phyloP scores from a whole-genome alignment of 2,329 filamentous ascomycete species.

The Phialemoniopsis sp. region DNA sequence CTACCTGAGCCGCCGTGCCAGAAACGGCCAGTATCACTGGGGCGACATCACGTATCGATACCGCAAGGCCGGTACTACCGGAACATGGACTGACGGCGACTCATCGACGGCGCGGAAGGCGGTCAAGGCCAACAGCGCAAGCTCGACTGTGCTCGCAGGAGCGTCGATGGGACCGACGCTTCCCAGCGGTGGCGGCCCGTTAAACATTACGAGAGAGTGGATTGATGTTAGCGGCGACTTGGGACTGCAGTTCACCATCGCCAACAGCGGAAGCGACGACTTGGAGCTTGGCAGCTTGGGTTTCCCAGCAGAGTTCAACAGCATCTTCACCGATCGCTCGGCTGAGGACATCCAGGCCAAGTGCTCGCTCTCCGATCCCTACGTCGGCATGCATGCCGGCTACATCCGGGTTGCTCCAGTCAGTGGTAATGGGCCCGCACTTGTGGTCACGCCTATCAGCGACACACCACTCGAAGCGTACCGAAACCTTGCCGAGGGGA shows the following conservation, averaged over 20 bases:
- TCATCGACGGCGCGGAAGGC: conserved; percentile 1
- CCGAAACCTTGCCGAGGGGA: conserved; percentile 43
- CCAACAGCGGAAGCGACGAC: conserved; percentile 30
- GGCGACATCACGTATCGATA: conserved; percentile 55
- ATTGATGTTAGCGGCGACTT: conserved; percentile 41
- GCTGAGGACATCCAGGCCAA: conserved; percentile 41
- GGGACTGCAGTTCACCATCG: conserved; percentile 45
- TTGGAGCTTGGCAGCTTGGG: conserved; percentile 54
- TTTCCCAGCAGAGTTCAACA: conserved; percentile 58
- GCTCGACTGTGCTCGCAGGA: background rate
- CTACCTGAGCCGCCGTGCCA: conserved; percentile 37
- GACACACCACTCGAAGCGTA: conserved; percentile 48
- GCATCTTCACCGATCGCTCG: conserved; percentile 50
- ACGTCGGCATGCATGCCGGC: conserved; percentile 55
- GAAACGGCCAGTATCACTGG: conserved; percentile 52
- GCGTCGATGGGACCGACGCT: conserved; percentile 22
- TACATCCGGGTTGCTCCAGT: conserved; percentile 50
- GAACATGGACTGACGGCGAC: background rate
- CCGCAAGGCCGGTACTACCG: conserved; percentile 22
- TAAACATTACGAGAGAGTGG: conserved; percentile 50
- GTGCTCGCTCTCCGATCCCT: conserved; percentile 55
- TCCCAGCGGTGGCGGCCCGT: conserved; percentile 8
- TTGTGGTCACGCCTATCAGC: conserved; percentile 49
- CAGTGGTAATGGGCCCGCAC: conserved; percentile 44
- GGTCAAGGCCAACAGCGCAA: background rate